Conservation (phyloP, 305 asterid species). For the Fraxinus platypoda region DNA sequence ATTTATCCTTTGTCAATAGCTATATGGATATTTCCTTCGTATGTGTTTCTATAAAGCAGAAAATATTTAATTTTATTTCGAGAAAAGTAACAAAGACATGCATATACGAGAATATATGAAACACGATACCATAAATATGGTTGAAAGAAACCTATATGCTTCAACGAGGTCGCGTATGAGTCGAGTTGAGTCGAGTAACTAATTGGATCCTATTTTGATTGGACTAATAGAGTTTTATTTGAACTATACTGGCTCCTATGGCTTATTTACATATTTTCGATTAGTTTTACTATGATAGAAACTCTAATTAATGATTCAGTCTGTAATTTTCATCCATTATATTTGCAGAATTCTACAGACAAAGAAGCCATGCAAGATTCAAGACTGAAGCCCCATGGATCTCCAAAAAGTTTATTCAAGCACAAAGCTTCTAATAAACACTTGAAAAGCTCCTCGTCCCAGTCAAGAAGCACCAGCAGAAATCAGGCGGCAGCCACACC, state of each 20-base stretch:
- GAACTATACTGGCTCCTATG: neutral
- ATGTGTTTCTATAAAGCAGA: neutral
- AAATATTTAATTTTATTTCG: no score
- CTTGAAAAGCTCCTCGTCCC: constrained; percentile 32
- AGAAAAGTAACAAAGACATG: neutral
- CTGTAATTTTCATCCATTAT: neutral
- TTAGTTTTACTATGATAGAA: neutral
- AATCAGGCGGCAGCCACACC: neutral
- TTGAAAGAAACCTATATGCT: neutral
- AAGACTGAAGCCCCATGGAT: constrained; percentile 8
- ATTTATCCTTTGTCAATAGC: neutral
- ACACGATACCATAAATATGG: neutral
- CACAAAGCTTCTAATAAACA: constrained; percentile 20
- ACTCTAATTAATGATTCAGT: neutral
- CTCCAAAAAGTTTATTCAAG: constrained; percentile 1
- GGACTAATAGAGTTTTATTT: neutral
- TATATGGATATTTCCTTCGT: neutral
- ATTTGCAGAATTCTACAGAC: neutral
- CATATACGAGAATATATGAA: neutral
- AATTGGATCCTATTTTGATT: neutral
- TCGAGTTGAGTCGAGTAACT: no score
- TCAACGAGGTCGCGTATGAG: neutral
- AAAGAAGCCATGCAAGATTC: constrained; percentile 13
- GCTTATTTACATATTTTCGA: neutral
- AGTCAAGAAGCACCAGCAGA: neutral